Base-by-base conservation (phyloP, 2,329 filamentous ascomycete genomes). In the Helotiales sp. region DNA sequence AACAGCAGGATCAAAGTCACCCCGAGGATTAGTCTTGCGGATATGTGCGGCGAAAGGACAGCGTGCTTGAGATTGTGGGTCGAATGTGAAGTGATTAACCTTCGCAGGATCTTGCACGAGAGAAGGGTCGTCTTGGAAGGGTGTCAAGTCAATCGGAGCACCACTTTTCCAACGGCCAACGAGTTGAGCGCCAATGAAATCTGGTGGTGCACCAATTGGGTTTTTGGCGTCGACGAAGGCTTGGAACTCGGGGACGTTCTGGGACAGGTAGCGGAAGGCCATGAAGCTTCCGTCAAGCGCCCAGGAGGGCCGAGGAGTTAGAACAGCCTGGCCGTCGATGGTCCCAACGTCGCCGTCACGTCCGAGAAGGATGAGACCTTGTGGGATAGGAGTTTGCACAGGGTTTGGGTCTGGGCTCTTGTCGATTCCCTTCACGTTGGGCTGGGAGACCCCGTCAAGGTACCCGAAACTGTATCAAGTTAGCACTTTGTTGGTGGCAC, bases 21-120 rank as follows among this genome's bases (percentile, higher is more conserved):
- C 69, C 17, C 77, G 69, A 0, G 77, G 77, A 40, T 77, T 76
- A 38, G 73, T 77, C 69, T 80, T 79, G 40, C 77, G 77, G 27
- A 75, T 74, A 51, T 80, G 77, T 1, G 77, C 75, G 0, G 76
- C 76, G 47, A 77, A 76, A 1, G 77, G 77, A 60, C 77, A 79
- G 19, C 70, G 68, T 1, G 71, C 67, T 44, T 75, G 71, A 9
- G 66, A 66, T 12, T 63, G 44, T 2, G 65, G 61, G 25, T 69
- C 63, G 55, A 74, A 77, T 19, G 70, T 64, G 63, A 79, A 78
- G 15, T 74, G 63, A 59, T 76, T 55, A 47, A 73, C 34, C 24
- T 56, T 12, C 13, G 34, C 22, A 3, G 38, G 46, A 19, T 60
- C 69, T 15, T 61, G 64, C n/a, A 66, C 73, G 17, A 76, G 59